Evolutionary conservation across 2,329 filamentous ascomycete species (phyloP).

Genomic region (Chalaropsis ovoidea): DNA sequence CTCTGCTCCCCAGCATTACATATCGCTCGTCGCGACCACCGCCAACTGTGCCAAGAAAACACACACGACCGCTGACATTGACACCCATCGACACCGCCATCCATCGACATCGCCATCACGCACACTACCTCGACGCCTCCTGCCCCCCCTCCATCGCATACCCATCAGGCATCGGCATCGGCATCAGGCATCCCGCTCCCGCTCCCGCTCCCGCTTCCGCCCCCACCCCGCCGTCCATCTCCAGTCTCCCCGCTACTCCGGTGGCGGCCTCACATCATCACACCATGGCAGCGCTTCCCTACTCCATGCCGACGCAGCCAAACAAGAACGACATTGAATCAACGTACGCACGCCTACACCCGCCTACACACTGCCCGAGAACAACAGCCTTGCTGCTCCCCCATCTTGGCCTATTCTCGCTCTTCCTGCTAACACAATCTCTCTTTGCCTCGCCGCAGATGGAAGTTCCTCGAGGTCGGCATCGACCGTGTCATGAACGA

Average conservation of each 20-base stretch:
- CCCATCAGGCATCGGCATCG: background rate
- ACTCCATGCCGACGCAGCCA: conserved; percentile 46
- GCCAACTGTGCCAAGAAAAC: background rate
- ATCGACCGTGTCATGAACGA: conserved; percentile 91
- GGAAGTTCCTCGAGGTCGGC: conserved; percentile 78
- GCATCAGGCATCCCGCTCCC: background rate
- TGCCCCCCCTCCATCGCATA: too few relatives aligned
- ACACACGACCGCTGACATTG: background rate
- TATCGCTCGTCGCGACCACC: background rate
- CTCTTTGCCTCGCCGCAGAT: conserved; percentile 45
- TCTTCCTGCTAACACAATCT: background rate
- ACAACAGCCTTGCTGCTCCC: too few relatives aligned
- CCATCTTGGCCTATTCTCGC: background rate
- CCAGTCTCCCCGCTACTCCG: background rate
- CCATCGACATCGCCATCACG: background rate
- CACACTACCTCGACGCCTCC: too few relatives aligned
- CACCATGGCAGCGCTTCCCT: conserved; percentile 33
- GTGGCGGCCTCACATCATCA: background rate
- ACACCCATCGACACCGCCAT: background rate
- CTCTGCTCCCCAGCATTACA: background rate
- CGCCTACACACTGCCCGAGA: background rate
- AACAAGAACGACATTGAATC: conserved; percentile 51
- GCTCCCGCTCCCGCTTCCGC: background rate
- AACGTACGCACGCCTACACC: conserved; percentile 34
- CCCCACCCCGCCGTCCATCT: background rate